A percentile compares a stretch with the other conserved stretches of the same genome.
These are phyloP conservation scores for Pseudozyma pruni DNA, from an alignment of 1,284 basidiomycete species.

Conservation along the genomic window DNA sequence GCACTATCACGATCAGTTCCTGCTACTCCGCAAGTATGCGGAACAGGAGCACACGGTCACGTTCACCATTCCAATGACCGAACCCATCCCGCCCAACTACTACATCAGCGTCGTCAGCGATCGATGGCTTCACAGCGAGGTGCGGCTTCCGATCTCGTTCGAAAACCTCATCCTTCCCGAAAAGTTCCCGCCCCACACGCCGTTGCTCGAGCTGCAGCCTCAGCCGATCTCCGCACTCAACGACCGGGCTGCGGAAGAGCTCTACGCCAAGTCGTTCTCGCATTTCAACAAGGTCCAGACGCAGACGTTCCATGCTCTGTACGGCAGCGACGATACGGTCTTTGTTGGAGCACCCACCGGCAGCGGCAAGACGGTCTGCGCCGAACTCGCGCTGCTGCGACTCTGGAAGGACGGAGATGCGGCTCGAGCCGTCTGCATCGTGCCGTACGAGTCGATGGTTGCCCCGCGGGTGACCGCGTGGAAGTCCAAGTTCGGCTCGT, in stretches of 20 bases:
- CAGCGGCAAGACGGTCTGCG: slow-evolving; percentile 95
- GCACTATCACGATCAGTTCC: slow-evolving; percentile 91
- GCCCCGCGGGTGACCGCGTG: slow-evolving; percentile 89
- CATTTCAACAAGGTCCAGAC: slow-evolving; percentile 99
- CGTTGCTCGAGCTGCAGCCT: slow-evolving; percentile 90
- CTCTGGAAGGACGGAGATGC: slow-evolving; percentile 85
- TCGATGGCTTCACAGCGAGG: slow-evolving; percentile 94
- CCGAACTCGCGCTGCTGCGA: slow-evolving; percentile 91
- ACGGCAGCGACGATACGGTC: slow-evolving; percentile 93
- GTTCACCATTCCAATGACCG: slow-evolving; percentile 94
- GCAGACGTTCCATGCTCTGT: slow-evolving; percentile 97
- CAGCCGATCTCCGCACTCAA: slow-evolving; percentile 89
- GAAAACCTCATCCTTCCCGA: slow-evolving; percentile 97
- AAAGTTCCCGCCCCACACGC: slow-evolving; percentile 92
- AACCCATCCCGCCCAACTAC: slow-evolving; percentile 96
- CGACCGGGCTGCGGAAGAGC: slow-evolving; percentile 86
- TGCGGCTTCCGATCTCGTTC: slow-evolving; percentile 93
- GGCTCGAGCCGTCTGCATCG: slow-evolving; percentile 90
- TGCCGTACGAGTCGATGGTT: slow-evolving; percentile 97
- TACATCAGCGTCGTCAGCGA: slow-evolving; percentile 95
- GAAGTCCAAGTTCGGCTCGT: slow-evolving; percentile 81
- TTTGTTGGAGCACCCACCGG: slow-evolving; percentile 96
- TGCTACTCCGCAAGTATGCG: slow-evolving; percentile 89
- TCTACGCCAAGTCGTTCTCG: slow-evolving; percentile 78
- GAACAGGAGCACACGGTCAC: slow-evolving; percentile 89